Conservation (phyloP, 176 grass and related monocot genomes). For the Poa pratensis region DNA sequence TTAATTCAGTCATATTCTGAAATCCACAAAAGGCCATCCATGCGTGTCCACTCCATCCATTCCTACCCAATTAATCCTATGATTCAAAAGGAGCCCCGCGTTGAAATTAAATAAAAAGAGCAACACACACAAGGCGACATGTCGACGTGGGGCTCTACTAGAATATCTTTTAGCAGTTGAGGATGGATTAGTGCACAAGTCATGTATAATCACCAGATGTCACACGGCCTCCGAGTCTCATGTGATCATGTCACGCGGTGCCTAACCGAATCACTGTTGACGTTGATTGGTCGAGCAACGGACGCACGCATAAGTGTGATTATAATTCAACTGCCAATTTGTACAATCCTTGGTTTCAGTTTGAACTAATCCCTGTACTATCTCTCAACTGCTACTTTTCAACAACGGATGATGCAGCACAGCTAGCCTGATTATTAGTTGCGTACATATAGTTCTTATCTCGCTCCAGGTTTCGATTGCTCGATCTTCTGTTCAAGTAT, state of each 20-base stretch:
- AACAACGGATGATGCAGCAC: neutral
- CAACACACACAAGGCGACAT: no score
- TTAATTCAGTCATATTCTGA: neutral
- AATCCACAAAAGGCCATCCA: neutral
- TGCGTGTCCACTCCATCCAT: neutral
- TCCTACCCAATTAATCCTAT: neutral
- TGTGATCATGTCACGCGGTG: neutral
- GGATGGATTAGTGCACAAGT: conserved; percentile 26
- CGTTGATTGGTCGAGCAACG: neutral
- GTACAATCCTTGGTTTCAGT: neutral
- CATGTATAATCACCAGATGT: neutral
- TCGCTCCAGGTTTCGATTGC: neutral
- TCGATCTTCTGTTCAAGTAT: neutral
- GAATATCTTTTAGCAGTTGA: neutral
- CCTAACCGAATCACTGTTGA: neutral
- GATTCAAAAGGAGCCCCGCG: neutral
- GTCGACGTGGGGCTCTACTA: neutral
- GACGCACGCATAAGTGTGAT: neutral
- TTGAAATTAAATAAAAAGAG: no score
- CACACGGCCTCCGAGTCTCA: neutral
- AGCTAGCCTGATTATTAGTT: neutral
- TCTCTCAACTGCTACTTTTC: neutral
- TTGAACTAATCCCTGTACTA: neutral
- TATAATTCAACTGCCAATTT: neutral
- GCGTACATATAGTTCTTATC: neutral